phyloP scores from a whole-genome alignment of 768 basidiomycete genomes.

The Amylocystis lapponica region DNA sequence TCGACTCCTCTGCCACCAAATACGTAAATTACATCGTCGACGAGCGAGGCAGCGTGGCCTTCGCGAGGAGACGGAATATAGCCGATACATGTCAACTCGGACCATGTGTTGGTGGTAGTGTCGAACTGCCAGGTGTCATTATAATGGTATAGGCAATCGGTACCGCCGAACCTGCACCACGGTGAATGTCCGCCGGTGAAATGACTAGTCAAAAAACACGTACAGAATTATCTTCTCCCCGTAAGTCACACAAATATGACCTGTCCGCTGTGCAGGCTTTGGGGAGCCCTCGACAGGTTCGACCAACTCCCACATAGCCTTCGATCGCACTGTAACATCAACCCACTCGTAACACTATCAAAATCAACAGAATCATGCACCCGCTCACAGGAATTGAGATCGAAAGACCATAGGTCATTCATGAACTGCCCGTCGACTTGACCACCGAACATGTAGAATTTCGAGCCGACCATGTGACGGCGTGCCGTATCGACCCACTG shows the following conservation, averaged over 20 bases:
- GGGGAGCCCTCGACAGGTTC: constrained; percentile 52
- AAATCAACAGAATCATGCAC: neutral
- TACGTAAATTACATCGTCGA: constrained; percentile 96
- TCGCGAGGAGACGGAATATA: constrained; percentile 95
- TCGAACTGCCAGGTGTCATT: constrained; percentile 99
- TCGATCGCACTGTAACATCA: constrained; percentile 61
- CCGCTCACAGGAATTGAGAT: constrained; percentile 83
- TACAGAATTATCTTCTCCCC: constrained; percentile 84
- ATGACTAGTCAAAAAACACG: constrained; percentile 21
- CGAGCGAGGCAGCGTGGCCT: constrained; percentile 92
- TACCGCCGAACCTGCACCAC: constrained; percentile 86
- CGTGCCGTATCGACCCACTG: constrained; percentile 94
- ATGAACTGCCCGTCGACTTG: constrained; percentile 93
- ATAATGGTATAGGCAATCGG: constrained; percentile 98
- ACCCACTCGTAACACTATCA: constrained; percentile 2
- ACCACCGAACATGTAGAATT: constrained; percentile 94
- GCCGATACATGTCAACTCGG: constrained; percentile 91
- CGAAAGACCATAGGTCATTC: constrained; percentile 94
- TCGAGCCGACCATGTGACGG: constrained; percentile 90
- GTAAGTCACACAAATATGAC: constrained; percentile 82
- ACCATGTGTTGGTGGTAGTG: constrained; percentile 73
- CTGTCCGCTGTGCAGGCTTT: constrained; percentile 78
- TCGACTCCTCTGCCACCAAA: constrained; percentile 97
- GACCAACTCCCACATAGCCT: constrained; percentile 77
- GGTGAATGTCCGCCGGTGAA: no score